phyloP scores from a whole-genome alignment of 192 early-diverging fungal species.

The Backusella australiensis region DNA sequence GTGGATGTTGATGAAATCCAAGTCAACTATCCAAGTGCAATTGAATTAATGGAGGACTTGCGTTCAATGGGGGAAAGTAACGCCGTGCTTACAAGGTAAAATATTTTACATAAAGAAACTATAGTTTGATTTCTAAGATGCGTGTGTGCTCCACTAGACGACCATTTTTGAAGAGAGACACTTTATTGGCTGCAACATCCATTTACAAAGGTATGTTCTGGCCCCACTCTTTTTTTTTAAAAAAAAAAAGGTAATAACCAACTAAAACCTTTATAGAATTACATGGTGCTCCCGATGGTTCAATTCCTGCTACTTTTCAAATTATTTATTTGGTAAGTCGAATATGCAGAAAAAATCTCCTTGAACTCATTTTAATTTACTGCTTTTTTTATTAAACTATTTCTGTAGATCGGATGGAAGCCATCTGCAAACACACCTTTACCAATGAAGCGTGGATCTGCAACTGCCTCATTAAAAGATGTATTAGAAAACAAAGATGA shows the following conservation, averaged over 20 bases:
- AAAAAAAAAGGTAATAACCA: too few relatives aligned
- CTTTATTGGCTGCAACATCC: conserved; percentile 77
- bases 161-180: conserved; percentile 77
- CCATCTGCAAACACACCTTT: conserved; percentile 80
- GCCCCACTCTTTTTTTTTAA: not conserved
- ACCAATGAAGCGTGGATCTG: conserved; percentile 81
- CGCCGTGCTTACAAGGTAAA: conserved; percentile 71
- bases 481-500: conserved; percentile 34
- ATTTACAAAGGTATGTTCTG: conserved; percentile 75
- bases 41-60: conserved; percentile 89
- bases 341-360: not conserved
- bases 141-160: conserved; percentile 35
- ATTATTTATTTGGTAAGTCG: conserved; percentile 57
- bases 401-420: conserved; percentile 89
- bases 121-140: not conserved
- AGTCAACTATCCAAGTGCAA: conserved; percentile 88
- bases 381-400: conserved; percentile 12
- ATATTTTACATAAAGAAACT: not conserved
- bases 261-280: conserved; percentile 54
- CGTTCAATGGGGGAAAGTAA: conserved; percentile 94
- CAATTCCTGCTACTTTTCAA: conserved; percentile 94
- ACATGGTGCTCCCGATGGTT: conserved; percentile 84
- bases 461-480: conserved; percentile 76
- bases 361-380: not conserved
- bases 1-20: conserved; percentile 91